Conservation (phyloP, 2,329 filamentous ascomycete species). For the Alternaria consortialis region DNA sequence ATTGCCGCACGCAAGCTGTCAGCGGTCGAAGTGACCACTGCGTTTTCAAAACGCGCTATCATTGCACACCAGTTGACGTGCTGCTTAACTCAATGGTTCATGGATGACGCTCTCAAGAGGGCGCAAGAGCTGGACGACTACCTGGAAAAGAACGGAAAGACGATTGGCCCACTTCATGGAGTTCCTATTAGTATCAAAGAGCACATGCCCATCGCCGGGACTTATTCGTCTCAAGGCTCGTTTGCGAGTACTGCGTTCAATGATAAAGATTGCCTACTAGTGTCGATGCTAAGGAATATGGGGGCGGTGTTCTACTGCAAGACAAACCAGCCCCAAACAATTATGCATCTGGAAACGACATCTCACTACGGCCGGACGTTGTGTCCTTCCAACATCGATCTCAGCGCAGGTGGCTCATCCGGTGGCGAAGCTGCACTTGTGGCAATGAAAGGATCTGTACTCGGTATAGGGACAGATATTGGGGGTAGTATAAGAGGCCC, state of each 20-base stretch:
- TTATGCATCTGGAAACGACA: constrained; percentile 64
- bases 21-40: constrained; percentile 51
- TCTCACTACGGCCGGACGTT: constrained; percentile 60
- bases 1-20: constrained; percentile 51
- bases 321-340: constrained; percentile 61
- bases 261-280: constrained; percentile 64
- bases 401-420: constrained; percentile 60
- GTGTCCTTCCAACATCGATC: constrained; percentile 55
- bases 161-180: constrained; percentile 55
- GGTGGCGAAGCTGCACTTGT: constrained; percentile 36
- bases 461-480: constrained; percentile 39
- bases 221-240: constrained; percentile 65
- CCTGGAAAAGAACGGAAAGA: constrained; percentile 40
- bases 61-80: constrained; percentile 28
- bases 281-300: constrained; percentile 60
- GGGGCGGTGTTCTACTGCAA: constrained; percentile 63
- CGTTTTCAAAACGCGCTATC: constrained; percentile 32
- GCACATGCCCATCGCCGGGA: constrained; percentile 58
- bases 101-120: constrained; percentile 28
- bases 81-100: constrained; percentile 34
- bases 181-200: constrained; percentile 64
- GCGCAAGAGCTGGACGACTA: constrained; percentile 54
- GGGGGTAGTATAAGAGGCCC: constrained; percentile 36
- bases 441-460: constrained; percentile 29
- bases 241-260: constrained; percentile 57